These are phyloP conservation scores for Ophiostoma ips DNA, from an alignment of 2,329 filamentous ascomycete species.

Conservation along the genomic window DNA sequence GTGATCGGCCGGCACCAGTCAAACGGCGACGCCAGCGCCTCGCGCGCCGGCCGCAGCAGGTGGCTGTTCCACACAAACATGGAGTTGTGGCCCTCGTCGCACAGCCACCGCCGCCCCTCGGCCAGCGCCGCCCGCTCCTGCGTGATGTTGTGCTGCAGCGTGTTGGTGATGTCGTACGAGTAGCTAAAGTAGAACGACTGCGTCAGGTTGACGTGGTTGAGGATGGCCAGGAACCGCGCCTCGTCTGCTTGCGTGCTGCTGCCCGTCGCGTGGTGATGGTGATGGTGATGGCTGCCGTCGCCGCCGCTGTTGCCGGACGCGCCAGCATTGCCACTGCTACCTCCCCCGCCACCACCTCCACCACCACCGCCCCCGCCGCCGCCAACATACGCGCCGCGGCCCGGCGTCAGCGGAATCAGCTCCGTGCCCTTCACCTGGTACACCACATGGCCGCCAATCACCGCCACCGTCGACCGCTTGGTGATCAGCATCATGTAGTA, in stretches of 20 bases:
- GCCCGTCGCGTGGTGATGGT: not conserved
- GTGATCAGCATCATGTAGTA: slow-evolving; percentile 97
- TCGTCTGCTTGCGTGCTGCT: slow-evolving; percentile 48
- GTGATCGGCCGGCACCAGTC: slow-evolving; percentile 96
- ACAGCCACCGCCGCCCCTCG: slow-evolving; percentile 44
- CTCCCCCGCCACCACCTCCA: not conserved
- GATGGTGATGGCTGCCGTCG: too few relatives aligned
- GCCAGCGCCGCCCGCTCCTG: slow-evolving; percentile 60
- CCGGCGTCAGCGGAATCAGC: slow-evolving; percentile 70
- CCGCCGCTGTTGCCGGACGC: not conserved
- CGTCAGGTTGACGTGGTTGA: slow-evolving; percentile 82
- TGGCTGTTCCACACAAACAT: slow-evolving; percentile 99
- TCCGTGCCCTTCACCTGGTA: slow-evolving; percentile 94
- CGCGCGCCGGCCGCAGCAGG: slow-evolving; percentile 61
- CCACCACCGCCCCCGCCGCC: not conserved
- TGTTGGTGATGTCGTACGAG: slow-evolving; percentile 88
- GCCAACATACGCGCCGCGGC: slow-evolving; percentile 26
- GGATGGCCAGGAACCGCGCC: slow-evolving; percentile 71
- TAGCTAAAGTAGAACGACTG: slow-evolving; percentile 97
- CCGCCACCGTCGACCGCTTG: slow-evolving; percentile 88
- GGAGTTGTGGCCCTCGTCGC: slow-evolving; percentile 58
- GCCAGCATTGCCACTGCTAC: not conserved
- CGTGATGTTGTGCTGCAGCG: slow-evolving; percentile 82
- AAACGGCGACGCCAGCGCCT: slow-evolving; percentile 62
- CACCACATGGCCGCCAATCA: slow-evolving; percentile 90